These are phyloP conservation scores for Lepidium aucheri DNA, from an alignment of 345 rosid genomes.

Conservation along the genomic window DNA sequence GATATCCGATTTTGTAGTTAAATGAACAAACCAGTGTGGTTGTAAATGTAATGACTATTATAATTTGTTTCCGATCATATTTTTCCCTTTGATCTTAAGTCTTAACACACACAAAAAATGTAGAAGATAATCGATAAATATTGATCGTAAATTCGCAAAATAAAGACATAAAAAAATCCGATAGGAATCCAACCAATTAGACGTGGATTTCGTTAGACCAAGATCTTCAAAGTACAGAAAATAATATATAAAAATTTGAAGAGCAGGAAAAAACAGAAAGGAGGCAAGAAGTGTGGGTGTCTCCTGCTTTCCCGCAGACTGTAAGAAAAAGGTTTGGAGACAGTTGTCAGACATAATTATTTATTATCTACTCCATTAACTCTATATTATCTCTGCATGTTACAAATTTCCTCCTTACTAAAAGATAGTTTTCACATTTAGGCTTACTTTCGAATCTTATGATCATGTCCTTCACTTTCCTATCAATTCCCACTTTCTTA, in stretches of 20 bases:
- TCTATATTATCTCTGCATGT: background rate
- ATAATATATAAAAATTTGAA: background rate
- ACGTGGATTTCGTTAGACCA: conserved; percentile 21
- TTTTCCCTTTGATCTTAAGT: too few relatives aligned
- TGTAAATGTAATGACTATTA: too few relatives aligned
- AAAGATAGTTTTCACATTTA: conserved; percentile 14
- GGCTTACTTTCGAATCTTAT: conserved; percentile 9
- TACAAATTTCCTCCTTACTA: background rate
- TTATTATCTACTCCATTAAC: background rate
- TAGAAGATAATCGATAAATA: too few relatives aligned
- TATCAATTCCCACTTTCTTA: conserved; percentile 14
- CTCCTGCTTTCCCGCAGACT: conserved; percentile 30
- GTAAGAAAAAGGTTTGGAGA: conserved; percentile 14
- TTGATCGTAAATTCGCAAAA: too few relatives aligned
- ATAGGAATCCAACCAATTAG: background rate
- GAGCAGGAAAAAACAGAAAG: background rate
- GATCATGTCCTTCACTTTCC: conserved; percentile 9
- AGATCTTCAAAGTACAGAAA: conserved; percentile 26
- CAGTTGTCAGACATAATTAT: conserved; percentile 23
- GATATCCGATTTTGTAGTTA: too few relatives aligned
- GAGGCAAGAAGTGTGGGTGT: conserved; percentile 26
- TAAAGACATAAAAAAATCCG: background rate
- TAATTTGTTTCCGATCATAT: too few relatives aligned
- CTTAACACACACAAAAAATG: too few relatives aligned
- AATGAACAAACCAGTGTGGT: too few relatives aligned